These are phyloP conservation scores for Microglena sp. DNA, from an alignment of 139 green algal genomes.

Conservation along the genomic window DNA sequence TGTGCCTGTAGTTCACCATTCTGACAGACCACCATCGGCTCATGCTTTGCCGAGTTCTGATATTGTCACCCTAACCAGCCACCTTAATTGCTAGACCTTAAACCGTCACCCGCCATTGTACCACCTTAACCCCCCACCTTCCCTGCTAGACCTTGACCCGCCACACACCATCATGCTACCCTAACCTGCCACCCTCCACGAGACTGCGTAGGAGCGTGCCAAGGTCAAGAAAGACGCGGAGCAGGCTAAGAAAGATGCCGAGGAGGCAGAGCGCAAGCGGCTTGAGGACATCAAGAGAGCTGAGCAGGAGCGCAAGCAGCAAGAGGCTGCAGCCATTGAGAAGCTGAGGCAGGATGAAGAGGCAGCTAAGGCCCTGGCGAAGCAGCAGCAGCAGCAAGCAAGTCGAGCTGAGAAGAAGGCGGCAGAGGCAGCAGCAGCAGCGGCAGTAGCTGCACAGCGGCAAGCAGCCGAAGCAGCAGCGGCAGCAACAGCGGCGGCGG, in stretches of 20 bases:
- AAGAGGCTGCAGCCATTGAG: conserved; percentile 27
- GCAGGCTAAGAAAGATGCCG: conserved; percentile 45
- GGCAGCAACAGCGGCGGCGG: conserved; percentile 6
- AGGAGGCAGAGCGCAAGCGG: conserved; percentile 28
- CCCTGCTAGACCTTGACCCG: too few species aligned
- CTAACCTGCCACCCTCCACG: too few species aligned
- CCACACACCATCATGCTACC: too few species aligned
- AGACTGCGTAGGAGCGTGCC: conserved; percentile 52
- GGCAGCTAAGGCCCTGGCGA: background rate
- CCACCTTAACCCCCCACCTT: too few species aligned
- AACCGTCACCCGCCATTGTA: too few species aligned
- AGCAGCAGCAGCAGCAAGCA: conserved; percentile 9
- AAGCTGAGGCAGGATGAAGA: conserved; percentile 14
- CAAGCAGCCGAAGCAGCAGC: conserved; percentile 14
- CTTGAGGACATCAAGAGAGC: conserved; percentile 31
- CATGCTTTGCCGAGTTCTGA: too few species aligned
- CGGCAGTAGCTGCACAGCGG: conserved; percentile 35
- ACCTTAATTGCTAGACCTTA: too few species aligned
- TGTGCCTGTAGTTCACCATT: too few species aligned
- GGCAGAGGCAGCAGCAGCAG: conserved; percentile 14
- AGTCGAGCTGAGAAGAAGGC: too few species aligned
- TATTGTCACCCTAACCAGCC: too few species aligned
- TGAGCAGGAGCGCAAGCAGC: conserved; percentile 36
- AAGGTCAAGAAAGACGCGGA: conserved; percentile 71
- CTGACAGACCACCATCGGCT: too few species aligned